Conservation (phyloP, 768 basidiomycete genomes). For the Lepiota subincarnata region DNA sequence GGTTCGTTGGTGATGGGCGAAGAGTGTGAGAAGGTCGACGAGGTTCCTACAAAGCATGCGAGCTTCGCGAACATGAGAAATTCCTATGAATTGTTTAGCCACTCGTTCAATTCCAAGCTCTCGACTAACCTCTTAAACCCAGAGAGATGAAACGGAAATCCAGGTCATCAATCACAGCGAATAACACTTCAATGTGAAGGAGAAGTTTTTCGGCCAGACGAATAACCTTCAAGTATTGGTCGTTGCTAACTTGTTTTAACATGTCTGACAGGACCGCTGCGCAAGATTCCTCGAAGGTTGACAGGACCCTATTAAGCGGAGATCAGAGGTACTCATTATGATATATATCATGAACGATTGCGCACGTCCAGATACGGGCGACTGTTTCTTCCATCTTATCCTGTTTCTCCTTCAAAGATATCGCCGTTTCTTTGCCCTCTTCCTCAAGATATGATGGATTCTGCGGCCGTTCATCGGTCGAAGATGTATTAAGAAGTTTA, state of each 20-base stretch:
- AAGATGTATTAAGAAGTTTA: constrained; percentile 59
- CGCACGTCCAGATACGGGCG: constrained; percentile 97
- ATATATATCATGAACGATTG: constrained; percentile 15
- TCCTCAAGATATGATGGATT: constrained; percentile 67
- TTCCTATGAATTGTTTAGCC: constrained; percentile 41
- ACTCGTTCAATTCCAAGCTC: not conserved
- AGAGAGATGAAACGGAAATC: constrained; percentile 81
- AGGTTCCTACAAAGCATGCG: constrained; percentile 99
- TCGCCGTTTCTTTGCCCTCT: constrained; percentile 74
- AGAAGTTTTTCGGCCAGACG: constrained; percentile 99
- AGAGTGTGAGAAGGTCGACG: constrained; percentile 93
- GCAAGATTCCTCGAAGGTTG: constrained; percentile 96
- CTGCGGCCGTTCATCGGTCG: constrained; percentile 44
- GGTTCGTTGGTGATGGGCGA: constrained; percentile 94
- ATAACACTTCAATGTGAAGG: constrained; percentile 95
- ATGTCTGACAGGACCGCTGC: constrained; percentile 99
- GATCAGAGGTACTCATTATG: constrained; percentile 8
- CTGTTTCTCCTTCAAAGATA: constrained; percentile 85
- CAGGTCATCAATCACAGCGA: constrained; percentile 96
- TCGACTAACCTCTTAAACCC: constrained; percentile 74
- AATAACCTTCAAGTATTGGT: constrained; percentile 94
- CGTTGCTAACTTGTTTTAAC: constrained; percentile 95
- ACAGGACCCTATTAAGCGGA: constrained; percentile 62
- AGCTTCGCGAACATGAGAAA: constrained; percentile 97
- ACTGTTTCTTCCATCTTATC: constrained; percentile 94